A percentile compares a stretch with the other conserved stretches of the same genome.
phyloP scores from a whole-genome alignment of 768 basidiomycete genomes.

The Amyloporia xantha region DNA sequence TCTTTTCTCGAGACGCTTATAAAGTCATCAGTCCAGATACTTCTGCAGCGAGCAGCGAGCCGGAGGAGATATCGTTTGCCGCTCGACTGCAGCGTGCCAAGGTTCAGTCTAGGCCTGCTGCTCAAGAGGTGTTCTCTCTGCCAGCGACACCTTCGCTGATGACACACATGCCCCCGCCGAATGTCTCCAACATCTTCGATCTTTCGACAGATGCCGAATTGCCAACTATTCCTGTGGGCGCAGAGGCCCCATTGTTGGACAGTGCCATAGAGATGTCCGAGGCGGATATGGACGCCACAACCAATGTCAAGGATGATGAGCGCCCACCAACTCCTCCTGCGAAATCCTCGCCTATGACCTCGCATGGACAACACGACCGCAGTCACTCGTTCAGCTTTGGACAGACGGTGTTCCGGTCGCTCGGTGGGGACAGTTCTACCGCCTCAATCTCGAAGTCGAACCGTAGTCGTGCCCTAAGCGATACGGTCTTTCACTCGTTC shows the following conservation, averaged over 20 bases:
- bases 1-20: conserved; percentile 66
- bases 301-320: conserved; percentile 6
- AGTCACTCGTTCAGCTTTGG: conserved; percentile 67
- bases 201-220: conserved; percentile 50
- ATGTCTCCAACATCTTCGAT: conserved; percentile 50
- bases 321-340: conserved; percentile 10
- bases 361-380: conserved; percentile 32
- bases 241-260: conserved; percentile 25
- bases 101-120: conserved; percentile 33
- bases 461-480: conserved; percentile 53
- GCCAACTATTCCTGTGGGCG: conserved; percentile 34
- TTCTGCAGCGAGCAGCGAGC: conserved; percentile 37
- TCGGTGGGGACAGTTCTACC: conserved; percentile 5
- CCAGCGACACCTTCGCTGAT: conserved; percentile 24
- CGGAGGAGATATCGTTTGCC: conserved; percentile 22
- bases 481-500: conserved; percentile 58
- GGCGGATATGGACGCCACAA: conserved; percentile 15
- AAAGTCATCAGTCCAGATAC: conserved; percentile 60
- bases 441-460: conserved; percentile 26
- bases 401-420: conserved; percentile 54
- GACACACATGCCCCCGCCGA: conserved; percentile 35
- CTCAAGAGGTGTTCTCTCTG: conserved; percentile 42
- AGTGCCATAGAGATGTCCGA: conserved; percentile 32
- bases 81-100: conserved; percentile 27
- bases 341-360: conserved; percentile 8